Conservation (phyloP, 306 rosid species). For the Cicer cuneatum region DNA sequence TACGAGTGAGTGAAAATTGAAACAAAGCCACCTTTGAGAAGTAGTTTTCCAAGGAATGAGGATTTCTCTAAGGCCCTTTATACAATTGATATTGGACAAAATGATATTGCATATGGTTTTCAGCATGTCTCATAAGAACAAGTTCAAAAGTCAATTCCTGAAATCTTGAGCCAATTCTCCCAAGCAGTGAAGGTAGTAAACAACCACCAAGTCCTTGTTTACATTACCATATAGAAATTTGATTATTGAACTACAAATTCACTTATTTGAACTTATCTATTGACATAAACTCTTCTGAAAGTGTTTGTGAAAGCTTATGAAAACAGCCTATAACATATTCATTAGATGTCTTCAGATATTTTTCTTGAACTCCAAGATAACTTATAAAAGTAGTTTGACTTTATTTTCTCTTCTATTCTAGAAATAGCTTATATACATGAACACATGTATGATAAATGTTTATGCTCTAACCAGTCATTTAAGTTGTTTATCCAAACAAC, state of each 20-base stretch:
- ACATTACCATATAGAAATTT: neutral
- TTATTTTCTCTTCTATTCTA: no score
- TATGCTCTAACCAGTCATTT: no score
- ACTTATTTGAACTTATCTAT: no score
- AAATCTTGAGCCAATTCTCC: conserved; percentile 58
- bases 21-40: conserved; percentile 47
- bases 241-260: neutral
- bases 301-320: no score
- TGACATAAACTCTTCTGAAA: no score
- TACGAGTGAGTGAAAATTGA: conserved; percentile 2
- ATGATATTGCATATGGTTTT: conserved; percentile 68
- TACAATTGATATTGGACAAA: conserved; percentile 87
- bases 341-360: no score
- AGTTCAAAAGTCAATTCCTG: conserved; percentile 71
- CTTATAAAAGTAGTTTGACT: no score
- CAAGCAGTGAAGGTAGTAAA: conserved; percentile 63
- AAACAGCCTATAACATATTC: no score
- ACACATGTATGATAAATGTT: no score
- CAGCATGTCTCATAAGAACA: conserved; percentile 63
- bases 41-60: conserved; percentile 67
- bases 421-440: no score
- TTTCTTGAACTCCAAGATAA: no score
- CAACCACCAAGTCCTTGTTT: neutral
- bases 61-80: conserved; percentile 80
- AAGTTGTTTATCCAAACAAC: no score